Percentiles rank a stretch among this genome's conserved stretches.
Conservation (phyloP, 2,329 filamentous ascomycete species). For the Ophiosphaerella korrae region DNA sequence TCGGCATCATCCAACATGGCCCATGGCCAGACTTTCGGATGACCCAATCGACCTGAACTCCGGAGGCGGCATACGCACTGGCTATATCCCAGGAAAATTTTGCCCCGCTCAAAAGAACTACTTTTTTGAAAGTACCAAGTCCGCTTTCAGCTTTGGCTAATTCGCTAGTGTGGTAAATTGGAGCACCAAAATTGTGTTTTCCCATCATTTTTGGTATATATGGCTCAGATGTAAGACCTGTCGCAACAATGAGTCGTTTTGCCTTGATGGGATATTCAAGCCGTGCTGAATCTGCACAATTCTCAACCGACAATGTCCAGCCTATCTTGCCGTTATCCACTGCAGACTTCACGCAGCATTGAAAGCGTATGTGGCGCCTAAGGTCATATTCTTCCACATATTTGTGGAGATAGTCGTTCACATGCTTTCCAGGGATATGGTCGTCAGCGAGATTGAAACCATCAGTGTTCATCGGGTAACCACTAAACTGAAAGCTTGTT, state of each 20-base stretch:
- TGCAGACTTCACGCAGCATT: constrained; percentile 57
- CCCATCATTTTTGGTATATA: constrained; percentile 60
- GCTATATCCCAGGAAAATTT: constrained; percentile 69
- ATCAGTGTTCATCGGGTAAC: constrained; percentile 38
- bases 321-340: constrained; percentile 42
- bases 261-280: constrained; percentile 24
- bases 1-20: constrained; percentile 63
- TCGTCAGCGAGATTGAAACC: constrained; percentile 48
- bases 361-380: constrained; percentile 54
- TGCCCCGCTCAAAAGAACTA: constrained; percentile 63
- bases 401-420: constrained; percentile 63
- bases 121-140: constrained; percentile 41
- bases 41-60: constrained; percentile 62
- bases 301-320: constrained; percentile 26
- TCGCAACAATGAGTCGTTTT: constrained; percentile 64
- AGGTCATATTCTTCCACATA: constrained; percentile 53
- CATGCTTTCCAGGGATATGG: constrained; percentile 64
- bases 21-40: constrained; percentile 63
- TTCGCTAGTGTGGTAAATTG: constrained; percentile 63
- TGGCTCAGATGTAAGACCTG: constrained; percentile 65
- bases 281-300: background rate
- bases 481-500: constrained; percentile 39
- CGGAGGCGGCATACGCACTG: constrained; percentile 58
- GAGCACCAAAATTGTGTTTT: constrained; percentile 56
- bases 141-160: constrained; percentile 52